Base-by-base conservation (phyloP, 2,329 filamentous ascomycete species). In the Amylocarpus encephaloides region DNA sequence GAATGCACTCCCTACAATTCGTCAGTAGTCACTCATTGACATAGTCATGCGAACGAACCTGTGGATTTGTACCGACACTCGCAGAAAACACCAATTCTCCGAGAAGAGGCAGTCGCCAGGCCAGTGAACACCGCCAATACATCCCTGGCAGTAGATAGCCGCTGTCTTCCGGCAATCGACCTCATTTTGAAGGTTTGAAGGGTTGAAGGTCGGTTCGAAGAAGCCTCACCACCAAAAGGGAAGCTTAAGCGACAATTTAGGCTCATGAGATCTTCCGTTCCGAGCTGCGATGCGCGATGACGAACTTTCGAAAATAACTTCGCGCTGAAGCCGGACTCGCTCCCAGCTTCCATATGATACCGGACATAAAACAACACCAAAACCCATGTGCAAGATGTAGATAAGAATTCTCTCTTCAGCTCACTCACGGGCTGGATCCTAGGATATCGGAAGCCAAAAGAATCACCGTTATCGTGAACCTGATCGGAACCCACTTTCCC, bases 61-160 rank as follows among this genome's bases (percentile, higher is more conserved):
- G 58, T 56, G 11, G 63, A 62, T 40, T 52, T 60, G 45, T 61
- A 53, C 38, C 62, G 56, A 45, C 64, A 65, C 44, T 60, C 61
- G 39, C 51, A 53, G 46, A 58, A 66, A 11, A 55, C 39, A 33
- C 53, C 41, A 35, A 51, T 48, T 44, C 45, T 52, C 16, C 55
- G 48, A 11, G 57, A 46, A 22, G 48, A 36, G 6, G 22, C 45
- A 55, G 56, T 61, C 15, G 50, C 46, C 19, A 62, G 34, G 10
- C 59, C 56, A 43, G 63, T 59, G 33, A 66, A 61, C 7, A 62
- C 32, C 15, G 53, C 48, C 42, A 64, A 50, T 18, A 57, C 57
- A 42, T 64, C 57, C 36, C 46, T 47, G 1, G 55, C 55, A 12
- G 46, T 43, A 6, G 58, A 59, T 22, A 62, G 39, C 11, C 47